A percentile compares a stretch with the other conserved stretches of the same genome.
Conservation (phyloP, 2,329 filamentous ascomycete species). For the Ascochyta fabae region DNA sequence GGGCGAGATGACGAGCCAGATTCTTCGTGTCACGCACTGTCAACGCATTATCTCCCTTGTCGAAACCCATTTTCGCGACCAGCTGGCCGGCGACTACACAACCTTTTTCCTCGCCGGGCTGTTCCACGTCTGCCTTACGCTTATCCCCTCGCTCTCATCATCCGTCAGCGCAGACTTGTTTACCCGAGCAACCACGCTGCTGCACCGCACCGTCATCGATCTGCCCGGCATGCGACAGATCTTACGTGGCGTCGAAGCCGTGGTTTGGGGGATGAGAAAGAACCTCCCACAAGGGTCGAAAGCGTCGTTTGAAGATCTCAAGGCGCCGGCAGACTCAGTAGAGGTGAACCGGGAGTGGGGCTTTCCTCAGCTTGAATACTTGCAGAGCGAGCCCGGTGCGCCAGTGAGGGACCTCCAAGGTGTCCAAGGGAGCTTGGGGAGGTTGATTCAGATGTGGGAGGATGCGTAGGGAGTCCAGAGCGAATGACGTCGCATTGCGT, state of each 20-base stretch:
- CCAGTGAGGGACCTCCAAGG: not conserved
- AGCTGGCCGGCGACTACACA: not conserved
- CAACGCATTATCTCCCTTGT: not conserved
- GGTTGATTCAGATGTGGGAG: not conserved
- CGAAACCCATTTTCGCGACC: not conserved
- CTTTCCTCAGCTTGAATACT: not conserved
- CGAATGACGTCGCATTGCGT: no score
- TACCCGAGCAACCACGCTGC: not conserved
- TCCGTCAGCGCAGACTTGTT: not conserved
- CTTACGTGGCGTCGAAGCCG: not conserved
- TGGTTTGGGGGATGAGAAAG: not conserved
- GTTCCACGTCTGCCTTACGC: not conserved
- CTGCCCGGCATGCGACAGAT: not conserved
- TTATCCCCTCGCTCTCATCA: not conserved
- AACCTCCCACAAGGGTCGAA: not conserved
- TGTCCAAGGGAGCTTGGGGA: not conserved
- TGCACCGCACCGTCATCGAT: not conserved
- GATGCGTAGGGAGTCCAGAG: not conserved
- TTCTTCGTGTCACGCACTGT: not conserved
- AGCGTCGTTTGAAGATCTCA: not conserved
- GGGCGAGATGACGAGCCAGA: not conserved
- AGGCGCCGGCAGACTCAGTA: not conserved
- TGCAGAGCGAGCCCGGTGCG: not conserved
- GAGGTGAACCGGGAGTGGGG: not conserved
- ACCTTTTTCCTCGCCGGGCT: not conserved